These are phyloP conservation scores for Babesia bovis DNA, from an alignment of 169 alveolate species.

Conservation along the genomic window DNA sequence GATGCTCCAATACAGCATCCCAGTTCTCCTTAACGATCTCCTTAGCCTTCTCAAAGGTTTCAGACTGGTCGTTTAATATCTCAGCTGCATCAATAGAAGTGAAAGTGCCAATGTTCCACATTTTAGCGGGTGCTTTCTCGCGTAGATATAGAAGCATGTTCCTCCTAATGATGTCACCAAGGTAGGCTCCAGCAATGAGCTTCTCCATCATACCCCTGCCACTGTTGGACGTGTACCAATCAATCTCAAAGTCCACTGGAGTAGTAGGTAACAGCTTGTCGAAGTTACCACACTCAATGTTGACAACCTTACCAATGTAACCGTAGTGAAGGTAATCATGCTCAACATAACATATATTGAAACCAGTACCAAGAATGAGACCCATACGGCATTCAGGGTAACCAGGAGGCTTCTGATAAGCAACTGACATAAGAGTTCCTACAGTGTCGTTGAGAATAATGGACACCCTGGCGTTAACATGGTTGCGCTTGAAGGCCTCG, in stretches of 20 bases:
- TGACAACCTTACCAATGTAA: slow-evolving; percentile 81
- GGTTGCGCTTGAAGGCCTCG: slow-evolving; percentile 79
- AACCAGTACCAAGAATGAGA: slow-evolving; percentile 87
- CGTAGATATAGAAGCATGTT: slow-evolving; percentile 73
- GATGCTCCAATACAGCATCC: slow-evolving; percentile 72
- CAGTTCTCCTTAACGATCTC: slow-evolving; percentile 70
- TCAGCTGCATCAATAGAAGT: slow-evolving; percentile 73
- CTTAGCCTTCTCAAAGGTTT: slow-evolving; percentile 55
- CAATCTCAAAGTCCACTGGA: slow-evolving; percentile 80
- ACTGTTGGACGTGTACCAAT: slow-evolving; percentile 79
- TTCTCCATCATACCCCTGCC: slow-evolving; percentile 86
- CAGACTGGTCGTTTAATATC: slow-evolving; percentile 73
- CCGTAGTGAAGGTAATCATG: slow-evolving; percentile 81
- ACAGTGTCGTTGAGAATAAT: slow-evolving; percentile 87
- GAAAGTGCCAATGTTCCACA: slow-evolving; percentile 75
- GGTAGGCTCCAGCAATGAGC: slow-evolving; percentile 85
- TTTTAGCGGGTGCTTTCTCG: slow-evolving; percentile 77
- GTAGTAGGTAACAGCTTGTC: slow-evolving; percentile 83
- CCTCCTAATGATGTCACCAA: slow-evolving; percentile 86
- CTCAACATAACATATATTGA: slow-evolving; percentile 85
- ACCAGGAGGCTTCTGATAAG: slow-evolving; percentile 77
- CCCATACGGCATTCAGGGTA: slow-evolving; percentile 83
- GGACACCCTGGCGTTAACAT: slow-evolving; percentile 77
- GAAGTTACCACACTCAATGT: slow-evolving; percentile 87
- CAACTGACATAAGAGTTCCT: slow-evolving; percentile 88